These are phyloP conservation scores for Hypomontagnella submonticulosa DNA, from an alignment of 495 filamentous ascomycete species.

Conservation along the genomic window DNA sequence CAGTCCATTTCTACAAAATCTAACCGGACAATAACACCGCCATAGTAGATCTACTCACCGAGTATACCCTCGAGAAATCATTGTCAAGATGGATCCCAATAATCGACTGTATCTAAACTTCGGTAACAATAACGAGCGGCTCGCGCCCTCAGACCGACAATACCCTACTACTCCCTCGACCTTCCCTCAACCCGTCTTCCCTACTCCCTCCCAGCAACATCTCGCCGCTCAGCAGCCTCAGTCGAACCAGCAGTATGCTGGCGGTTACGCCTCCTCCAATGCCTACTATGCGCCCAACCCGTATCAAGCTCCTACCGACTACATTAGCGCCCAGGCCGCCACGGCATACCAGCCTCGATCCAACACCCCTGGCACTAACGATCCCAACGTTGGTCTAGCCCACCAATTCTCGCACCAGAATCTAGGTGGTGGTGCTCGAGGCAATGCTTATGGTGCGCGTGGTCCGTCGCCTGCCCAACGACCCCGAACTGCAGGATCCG, in stretches of 20 bases:
- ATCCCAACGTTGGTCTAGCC: conserved; percentile 84
- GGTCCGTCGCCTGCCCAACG: conserved; percentile 77
- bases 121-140: conserved; percentile 71
- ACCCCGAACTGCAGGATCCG: conserved; percentile 79
- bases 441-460: conserved; percentile 72
- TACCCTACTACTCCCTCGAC: conserved; percentile 98
- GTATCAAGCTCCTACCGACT: conserved; percentile 40
- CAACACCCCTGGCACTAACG: conserved; percentile 67
- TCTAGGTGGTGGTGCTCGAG: conserved; percentile 74
- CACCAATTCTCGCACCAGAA: conserved; percentile 99
- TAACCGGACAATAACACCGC: not conserved
- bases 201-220: conserved; percentile 61
- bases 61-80: not conserved
- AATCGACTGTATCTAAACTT: conserved; percentile 80
- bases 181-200: conserved; percentile 88
- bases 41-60: not conserved
- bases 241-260: conserved; percentile 57
- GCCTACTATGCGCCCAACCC: conserved; percentile 71
- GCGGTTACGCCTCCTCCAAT: conserved; percentile 62
- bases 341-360: conserved; percentile 67
- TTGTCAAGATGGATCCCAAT: conserved; percentile 61
- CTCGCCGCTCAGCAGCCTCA: conserved; percentile 59
- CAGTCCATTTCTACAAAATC: not conserved
- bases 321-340: conserved; percentile 31
- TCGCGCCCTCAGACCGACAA: conserved; percentile 75